phyloP scores from a whole-genome alignment of 2,329 filamentous ascomycete genomes.

The Fusarium sp. region DNA sequence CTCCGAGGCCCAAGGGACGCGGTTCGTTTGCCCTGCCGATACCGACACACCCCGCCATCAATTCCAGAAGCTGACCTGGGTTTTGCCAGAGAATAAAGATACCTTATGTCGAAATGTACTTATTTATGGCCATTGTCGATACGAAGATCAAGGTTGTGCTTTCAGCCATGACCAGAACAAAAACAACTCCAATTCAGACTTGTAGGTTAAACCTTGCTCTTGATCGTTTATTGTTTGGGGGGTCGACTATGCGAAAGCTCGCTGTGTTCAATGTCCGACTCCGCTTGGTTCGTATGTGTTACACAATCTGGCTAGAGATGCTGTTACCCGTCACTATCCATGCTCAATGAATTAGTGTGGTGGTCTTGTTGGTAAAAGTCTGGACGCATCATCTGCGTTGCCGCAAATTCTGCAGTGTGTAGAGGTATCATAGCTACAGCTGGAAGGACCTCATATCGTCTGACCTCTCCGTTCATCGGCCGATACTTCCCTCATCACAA shows the following conservation, averaged over 20 bases:
- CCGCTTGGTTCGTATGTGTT: constrained; percentile 25
- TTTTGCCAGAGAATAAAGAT: constrained; percentile 80
- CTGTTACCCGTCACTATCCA: constrained; percentile 4
- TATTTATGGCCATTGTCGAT: constrained; percentile 94
- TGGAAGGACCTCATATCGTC: constrained; percentile 23
- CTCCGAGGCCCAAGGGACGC: constrained; percentile 70
- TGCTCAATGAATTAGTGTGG: constrained; percentile 8
- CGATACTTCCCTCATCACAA: constrained; percentile 18
- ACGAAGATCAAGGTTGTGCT: constrained; percentile 90
- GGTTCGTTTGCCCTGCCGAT: constrained; percentile 57
- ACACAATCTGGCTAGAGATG: constrained; percentile 22
- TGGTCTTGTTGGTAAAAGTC: constrained; percentile 1
- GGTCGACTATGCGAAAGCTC: constrained; percentile 23
- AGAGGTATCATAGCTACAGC: constrained; percentile 12
- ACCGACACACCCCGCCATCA: constrained; percentile 12
- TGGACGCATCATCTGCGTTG: constrained; percentile 2
- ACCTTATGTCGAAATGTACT: constrained; percentile 93
- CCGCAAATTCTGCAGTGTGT: constrained; percentile 7
- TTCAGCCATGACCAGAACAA: constrained; percentile 89
- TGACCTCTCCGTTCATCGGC: constrained; percentile 29
- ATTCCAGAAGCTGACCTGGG: constrained; percentile 29
- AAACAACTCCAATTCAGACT: constrained; percentile 62
- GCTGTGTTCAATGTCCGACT: constrained; percentile 10
- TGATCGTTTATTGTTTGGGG: constrained; percentile 10
- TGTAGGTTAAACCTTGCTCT: constrained; percentile 57